Evolutionary conservation across 2,329 filamentous ascomycete genomes (phyloP).

Genomic region (Apiospora kogelbergensis): DNA sequence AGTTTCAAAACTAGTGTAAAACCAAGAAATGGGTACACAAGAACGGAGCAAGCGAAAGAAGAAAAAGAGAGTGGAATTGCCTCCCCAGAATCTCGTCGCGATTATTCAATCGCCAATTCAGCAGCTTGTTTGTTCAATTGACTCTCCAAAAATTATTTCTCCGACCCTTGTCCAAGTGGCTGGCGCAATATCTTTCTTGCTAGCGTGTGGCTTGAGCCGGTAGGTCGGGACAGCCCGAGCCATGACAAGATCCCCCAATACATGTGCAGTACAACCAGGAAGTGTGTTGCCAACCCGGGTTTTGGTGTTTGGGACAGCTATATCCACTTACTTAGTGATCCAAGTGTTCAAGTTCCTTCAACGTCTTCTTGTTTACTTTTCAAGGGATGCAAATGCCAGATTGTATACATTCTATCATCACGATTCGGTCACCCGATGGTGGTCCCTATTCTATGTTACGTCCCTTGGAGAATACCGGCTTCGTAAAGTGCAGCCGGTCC

Average conservation of each 20-base stretch:
- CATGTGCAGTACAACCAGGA: background rate
- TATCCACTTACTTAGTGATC: too few relatives aligned
- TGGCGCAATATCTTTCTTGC: background rate
- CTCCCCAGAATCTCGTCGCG: slow-evolving; percentile 1
- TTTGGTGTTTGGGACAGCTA: background rate
- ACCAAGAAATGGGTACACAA: slow-evolving; percentile 16
- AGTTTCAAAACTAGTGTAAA: background rate
- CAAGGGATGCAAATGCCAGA: background rate
- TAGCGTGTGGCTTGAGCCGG: background rate
- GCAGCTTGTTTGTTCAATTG: background rate
- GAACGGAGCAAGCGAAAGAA: slow-evolving; percentile 17
- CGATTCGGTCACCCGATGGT: background rate
- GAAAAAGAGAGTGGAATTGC: background rate
- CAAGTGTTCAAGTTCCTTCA: background rate
- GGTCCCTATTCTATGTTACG: background rate
- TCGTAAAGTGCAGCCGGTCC: background rate
- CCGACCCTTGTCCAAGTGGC: background rate
- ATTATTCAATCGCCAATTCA: background rate
- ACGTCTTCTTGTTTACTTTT: background rate
- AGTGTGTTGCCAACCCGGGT: background rate
- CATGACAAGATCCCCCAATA: too few relatives aligned
- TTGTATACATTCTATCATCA: background rate
- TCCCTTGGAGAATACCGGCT: background rate
- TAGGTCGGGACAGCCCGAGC: background rate
- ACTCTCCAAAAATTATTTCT: slow-evolving; percentile 5